phyloP scores from a whole-genome alignment of 116 monocot species.

The Cymodocea nodosa region DNA sequence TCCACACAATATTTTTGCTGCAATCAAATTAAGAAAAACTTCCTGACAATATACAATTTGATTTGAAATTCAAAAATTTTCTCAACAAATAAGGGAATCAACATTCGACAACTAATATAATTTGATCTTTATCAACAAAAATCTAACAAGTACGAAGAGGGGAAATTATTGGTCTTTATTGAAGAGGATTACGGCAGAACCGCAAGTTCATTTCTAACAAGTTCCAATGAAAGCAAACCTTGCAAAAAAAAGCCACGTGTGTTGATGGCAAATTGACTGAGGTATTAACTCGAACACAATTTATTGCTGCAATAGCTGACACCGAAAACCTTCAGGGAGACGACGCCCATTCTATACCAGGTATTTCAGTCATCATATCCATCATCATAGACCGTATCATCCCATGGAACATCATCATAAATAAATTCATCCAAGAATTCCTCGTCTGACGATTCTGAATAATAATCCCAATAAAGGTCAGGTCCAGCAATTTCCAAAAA shows the following conservation, averaged over 20 bases:
- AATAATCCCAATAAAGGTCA: slow-evolving; percentile 58
- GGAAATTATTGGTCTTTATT: too few species aligned
- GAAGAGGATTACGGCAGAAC: too few species aligned
- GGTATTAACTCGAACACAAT: background rate
- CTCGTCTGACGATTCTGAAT: slow-evolving; percentile 69
- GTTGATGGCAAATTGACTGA: background rate
- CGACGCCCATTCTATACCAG: slow-evolving; percentile 64
- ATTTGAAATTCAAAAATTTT: too few species aligned
- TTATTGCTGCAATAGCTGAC: background rate
- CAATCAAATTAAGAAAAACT: too few species aligned
- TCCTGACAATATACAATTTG: too few species aligned
- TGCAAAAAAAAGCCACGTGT: background rate
- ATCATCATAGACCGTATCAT: slow-evolving; percentile 66
- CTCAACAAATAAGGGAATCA: too few species aligned
- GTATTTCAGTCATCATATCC: slow-evolving; percentile 38
- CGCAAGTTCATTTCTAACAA: background rate
- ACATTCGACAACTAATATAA: too few species aligned
- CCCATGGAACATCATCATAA: slow-evolving; percentile 36
- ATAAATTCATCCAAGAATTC: slow-evolving; percentile 42
- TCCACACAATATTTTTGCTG: too few species aligned
- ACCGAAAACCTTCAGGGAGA: slow-evolving; percentile 37
- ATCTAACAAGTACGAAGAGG: too few species aligned
- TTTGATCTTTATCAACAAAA: too few species aligned
- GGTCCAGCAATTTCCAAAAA: slow-evolving; percentile 63
- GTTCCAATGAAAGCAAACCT: background rate